Percentiles rank a stretch among this genome's conserved stretches.
These are phyloP conservation scores for Podila verticillata DNA, from an alignment of 192 early-diverging fungal genomes.

Conservation along the genomic window DNA sequence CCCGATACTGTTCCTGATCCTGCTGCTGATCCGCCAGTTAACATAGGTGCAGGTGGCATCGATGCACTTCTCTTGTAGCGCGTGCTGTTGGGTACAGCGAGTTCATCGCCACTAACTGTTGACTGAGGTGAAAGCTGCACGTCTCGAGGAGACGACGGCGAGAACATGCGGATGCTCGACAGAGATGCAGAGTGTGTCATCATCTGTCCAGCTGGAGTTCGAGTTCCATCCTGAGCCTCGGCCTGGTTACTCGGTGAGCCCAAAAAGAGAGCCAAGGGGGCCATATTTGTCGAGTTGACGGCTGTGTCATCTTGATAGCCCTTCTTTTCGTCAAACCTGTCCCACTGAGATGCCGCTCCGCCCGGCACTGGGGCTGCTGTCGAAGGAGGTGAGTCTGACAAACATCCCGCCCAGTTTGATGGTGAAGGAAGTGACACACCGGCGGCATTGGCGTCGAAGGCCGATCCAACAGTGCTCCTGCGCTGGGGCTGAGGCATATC, in stretches of 20 bases:
- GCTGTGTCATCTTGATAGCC: background rate
- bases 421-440: conserved; percentile 18
- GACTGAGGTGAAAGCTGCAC: background rate
- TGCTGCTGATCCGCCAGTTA: background rate
- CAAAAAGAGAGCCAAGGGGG: background rate
- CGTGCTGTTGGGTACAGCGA: background rate
- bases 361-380: background rate
- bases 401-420: conserved; percentile 33
- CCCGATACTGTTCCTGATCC: background rate
- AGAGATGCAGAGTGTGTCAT: conserved; percentile 8
- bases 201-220: background rate
- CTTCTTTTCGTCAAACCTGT: background rate
- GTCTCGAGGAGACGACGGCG: background rate
- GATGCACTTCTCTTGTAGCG: conserved; percentile 7
- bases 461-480: conserved; percentile 15
- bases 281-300: background rate
- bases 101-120: background rate
- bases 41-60: conserved; percentile 4
- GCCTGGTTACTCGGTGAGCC: background rate
- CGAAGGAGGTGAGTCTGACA: conserved; percentile 5
- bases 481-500: background rate
- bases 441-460: background rate
- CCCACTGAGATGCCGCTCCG: background rate
- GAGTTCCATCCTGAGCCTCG: background rate
- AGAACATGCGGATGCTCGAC: conserved; percentile 7